These are phyloP conservation scores for Thielaviopsis euricoi DNA, from an alignment of 2,329 filamentous ascomycete species.

Conservation along the genomic window DNA sequence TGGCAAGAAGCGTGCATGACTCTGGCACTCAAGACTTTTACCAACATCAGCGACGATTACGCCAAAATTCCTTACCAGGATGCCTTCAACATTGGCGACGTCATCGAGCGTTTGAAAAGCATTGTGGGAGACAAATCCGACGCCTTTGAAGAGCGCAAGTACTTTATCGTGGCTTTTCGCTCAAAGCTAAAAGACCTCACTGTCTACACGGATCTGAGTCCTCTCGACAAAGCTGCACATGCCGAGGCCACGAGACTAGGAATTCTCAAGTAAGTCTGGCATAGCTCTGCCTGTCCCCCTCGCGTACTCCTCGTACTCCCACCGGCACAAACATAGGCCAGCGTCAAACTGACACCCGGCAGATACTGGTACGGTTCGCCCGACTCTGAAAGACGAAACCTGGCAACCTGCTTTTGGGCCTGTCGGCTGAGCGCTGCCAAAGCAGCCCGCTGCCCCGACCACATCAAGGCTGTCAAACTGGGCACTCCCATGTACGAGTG, in stretches of 20 bases:
- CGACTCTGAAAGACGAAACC: slow-evolving; percentile 52
- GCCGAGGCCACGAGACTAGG: slow-evolving; percentile 68
- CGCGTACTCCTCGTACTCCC: slow-evolving; percentile 5
- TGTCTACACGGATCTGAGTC: slow-evolving; percentile 50
- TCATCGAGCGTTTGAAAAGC: slow-evolving; percentile 40
- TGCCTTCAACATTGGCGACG: slow-evolving; percentile 59
- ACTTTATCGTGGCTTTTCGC: slow-evolving; percentile 76
- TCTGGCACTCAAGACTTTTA: slow-evolving; percentile 49
- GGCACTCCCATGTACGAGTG: slow-evolving; percentile 45
- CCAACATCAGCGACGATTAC: slow-evolving; percentile 50
- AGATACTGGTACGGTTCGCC: slow-evolving; percentile 79
- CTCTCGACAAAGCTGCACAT: slow-evolving; percentile 64
- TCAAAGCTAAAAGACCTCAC: slow-evolving; percentile 53
- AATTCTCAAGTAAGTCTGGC: slow-evolving; percentile 53
- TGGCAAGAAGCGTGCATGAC: slow-evolving; percentile 52
- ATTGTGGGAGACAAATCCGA: slow-evolving; percentile 20
- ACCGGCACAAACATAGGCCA: neutral
- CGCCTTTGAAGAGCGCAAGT: slow-evolving; percentile 46
- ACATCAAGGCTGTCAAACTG: slow-evolving; percentile 48
- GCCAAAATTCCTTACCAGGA: slow-evolving; percentile 57
- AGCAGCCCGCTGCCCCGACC: slow-evolving; percentile 43
- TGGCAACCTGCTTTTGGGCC: slow-evolving; percentile 65
- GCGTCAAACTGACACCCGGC: neutral
- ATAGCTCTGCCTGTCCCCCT: too few relatives aligned
- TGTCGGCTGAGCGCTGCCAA: slow-evolving; percentile 40